Percentiles rank a stretch among this genome's conserved stretches.
Evolutionary conservation across 2,329 filamentous ascomycete genomes (phyloP).

Genomic region (Microsporum canis): DNA sequence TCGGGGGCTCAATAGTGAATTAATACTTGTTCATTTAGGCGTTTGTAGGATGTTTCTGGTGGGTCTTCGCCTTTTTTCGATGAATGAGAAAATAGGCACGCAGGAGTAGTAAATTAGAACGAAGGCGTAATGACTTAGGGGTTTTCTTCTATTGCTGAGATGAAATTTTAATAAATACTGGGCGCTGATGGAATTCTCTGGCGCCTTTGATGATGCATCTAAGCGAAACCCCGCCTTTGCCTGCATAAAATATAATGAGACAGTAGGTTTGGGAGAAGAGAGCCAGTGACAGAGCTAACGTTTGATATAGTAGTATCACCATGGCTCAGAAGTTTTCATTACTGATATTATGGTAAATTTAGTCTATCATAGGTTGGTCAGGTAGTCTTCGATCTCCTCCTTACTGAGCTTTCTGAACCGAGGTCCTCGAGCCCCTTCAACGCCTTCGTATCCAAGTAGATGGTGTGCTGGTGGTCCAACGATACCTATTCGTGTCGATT

Average conservation of each 20-base stretch:
- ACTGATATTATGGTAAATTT: conserved; percentile 1
- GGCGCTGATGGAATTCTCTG: not conserved
- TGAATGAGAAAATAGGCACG: not conserved
- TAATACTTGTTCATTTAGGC: not conserved
- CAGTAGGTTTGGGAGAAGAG: not conserved
- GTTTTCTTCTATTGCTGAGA: not conserved
- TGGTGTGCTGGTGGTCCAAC: conserved; percentile 90
- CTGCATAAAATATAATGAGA: not conserved
- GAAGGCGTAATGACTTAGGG: not conserved
- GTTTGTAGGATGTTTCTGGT: not conserved
- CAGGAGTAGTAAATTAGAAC: not conserved
- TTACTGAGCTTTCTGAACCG: conserved; percentile 61
- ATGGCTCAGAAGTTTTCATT: not conserved
- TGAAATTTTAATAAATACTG: not conserved
- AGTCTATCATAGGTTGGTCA: conserved; percentile 77
- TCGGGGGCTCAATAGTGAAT: not conserved
- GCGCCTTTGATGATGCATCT: not conserved
- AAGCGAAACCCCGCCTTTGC: not conserved
- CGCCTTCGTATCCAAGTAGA: conserved; percentile 64
- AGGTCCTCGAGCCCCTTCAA: conserved; percentile 33
- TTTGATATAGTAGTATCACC: not conserved
- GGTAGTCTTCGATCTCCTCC: conserved; percentile 97
- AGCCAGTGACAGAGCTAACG: too few relatives aligned
- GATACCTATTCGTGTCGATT: conserved; percentile 52
- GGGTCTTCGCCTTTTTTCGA: not conserved